These are phyloP conservation scores for Musa balbisiana DNA, from an alignment of 202 grass and related monocot genomes.

Conservation along the genomic window DNA sequence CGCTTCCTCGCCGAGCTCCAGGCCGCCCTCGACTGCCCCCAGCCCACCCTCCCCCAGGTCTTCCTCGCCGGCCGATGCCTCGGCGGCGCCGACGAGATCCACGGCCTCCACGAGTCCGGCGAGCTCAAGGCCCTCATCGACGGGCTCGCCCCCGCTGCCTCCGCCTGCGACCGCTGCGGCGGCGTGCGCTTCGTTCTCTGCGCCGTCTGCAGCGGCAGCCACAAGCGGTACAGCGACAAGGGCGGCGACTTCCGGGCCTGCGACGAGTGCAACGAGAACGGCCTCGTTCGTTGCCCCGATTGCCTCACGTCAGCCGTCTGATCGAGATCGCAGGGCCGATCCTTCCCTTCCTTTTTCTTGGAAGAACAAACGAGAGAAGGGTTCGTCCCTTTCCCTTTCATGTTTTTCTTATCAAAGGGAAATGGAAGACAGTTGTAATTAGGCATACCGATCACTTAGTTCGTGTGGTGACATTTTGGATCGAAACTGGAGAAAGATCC, in stretches of 20 bases:
- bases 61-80: conserved; percentile 13
- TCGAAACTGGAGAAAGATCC: too few species aligned
- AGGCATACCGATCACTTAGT: too few species aligned
- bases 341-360: too few species aligned
- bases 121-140: conserved; percentile 5
- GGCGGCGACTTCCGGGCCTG: not conserved
- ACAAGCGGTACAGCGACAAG: conserved; percentile 2
- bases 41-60: conserved; percentile 8
- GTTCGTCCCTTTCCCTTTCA: too few species aligned
- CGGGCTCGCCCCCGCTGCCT: not conserved
- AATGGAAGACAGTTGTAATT: too few species aligned
- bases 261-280: conserved; percentile 3
- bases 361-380: too few species aligned
- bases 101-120: conserved; percentile 6
- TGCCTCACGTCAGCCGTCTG: not conserved
- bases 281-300: not conserved
- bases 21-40: not conserved
- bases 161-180: not conserved
- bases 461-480: too few species aligned
- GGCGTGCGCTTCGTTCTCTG: conserved; percentile 5
- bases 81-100: conserved; percentile 14
- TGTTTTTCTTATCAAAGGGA: too few species aligned
- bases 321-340: too few species aligned
- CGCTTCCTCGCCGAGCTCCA: conserved; percentile 4
- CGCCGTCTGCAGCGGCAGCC: conserved; percentile 1